Evolutionary conservation across 2,329 filamentous ascomycete species (phyloP).

Genomic region (Microsporum canis): DNA sequence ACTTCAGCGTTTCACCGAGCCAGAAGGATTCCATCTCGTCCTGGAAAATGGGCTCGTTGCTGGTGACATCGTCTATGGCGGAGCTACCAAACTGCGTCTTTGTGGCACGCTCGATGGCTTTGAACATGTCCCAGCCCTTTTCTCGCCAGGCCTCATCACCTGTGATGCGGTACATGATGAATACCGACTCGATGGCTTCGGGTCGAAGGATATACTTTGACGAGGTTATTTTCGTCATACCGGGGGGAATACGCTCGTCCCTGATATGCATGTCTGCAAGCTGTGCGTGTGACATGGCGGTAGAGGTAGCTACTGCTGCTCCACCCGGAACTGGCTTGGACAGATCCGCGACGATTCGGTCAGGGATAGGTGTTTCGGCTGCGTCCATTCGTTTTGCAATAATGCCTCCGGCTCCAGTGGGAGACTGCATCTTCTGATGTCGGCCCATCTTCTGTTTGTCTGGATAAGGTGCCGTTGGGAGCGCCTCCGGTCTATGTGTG

Average conservation of each 20-base stretch:
- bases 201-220: conserved; percentile 43
- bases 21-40: conserved; percentile 83
- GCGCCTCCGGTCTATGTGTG: not conserved
- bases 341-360: not conserved
- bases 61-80: conserved; percentile 27
- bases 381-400: not conserved
- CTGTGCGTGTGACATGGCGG: conserved; percentile 29
- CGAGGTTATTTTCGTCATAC: conserved; percentile 30
- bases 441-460: not conserved
- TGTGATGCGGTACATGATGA: conserved; percentile 84
- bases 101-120: conserved; percentile 56
- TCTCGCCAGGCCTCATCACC: conserved; percentile 65
- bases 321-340: conserved; percentile 4
- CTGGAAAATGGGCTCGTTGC: conserved; percentile 46
- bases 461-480: conserved; percentile 1
- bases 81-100: conserved; percentile 56
- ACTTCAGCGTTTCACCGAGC: conserved; percentile 84
- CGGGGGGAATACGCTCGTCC: conserved; percentile 34
- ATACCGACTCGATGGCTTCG: conserved; percentile 79
- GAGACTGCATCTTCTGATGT: not conserved
- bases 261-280: conserved; percentile 30
- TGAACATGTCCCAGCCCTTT: conserved; percentile 78
- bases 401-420: conserved; percentile 19
- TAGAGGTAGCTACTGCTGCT: conserved; percentile 14
- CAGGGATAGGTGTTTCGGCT: conserved; percentile 3